Base-by-base conservation (phyloP, 805 yeast species). In the Kodamaea sagamina region DNA sequence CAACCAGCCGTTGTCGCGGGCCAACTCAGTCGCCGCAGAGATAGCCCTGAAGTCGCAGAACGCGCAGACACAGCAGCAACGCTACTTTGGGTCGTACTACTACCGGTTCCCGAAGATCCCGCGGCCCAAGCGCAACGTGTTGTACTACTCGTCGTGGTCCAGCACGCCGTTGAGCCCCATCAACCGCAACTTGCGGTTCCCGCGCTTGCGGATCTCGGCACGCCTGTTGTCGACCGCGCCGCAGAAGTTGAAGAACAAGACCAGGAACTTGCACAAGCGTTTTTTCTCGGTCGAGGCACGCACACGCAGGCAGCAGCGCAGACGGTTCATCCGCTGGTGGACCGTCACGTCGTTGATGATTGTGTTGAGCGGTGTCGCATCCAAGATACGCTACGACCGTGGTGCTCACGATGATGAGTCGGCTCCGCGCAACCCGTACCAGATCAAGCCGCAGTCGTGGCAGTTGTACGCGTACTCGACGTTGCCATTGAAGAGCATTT, bases 391-490 rank as follows among this genome's bases (percentile, higher is more conserved):
- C 35, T 67, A 68, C 46, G 74, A 68, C 36, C 47, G 59, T 13
- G 65, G 64, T 13, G 68, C 59, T 18, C 63, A 62, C 28, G 68
- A 64, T 8, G 65, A 59, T 3, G 43, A 42, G 16, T 13, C 17
- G 21, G 17, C 52, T 31, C 59, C 58, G 2, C 55, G 53, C 44
- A 62, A 66, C 50, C 66, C 68, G 44, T 68, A 70, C 54, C 64
- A 63, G 36, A 72, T 77, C 43, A 75, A 75, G 52, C 90, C 89
- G 6, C 83, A 81, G 50, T 84, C 95, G 6, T 90, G 97, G 97
- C 82, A 85, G 32, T 78, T 92, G 44, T 90, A 88, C 57, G 84
- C 93, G 22, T 93, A 93, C 64, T 81, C 89, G 3, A 83, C 97
- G 1, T 71, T 93, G 36, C 99, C 99, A 1, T 75, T 93, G 59